phyloP scores from a whole-genome alignment of 805 yeast species.

The Saturnispora galanensis region DNA sequence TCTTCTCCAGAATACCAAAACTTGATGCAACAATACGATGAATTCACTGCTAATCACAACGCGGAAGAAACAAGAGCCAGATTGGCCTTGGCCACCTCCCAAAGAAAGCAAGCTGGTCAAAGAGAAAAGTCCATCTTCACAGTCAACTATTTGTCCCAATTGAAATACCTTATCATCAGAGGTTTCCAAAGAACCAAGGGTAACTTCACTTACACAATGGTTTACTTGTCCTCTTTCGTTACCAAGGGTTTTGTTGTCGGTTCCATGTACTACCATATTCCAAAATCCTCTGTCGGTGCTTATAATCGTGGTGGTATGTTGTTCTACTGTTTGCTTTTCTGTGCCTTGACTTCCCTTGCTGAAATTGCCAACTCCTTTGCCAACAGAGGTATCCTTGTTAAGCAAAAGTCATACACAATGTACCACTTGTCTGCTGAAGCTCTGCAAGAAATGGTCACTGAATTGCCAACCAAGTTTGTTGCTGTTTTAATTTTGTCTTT shows the following conservation, averaged over 20 bases:
- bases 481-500: slow-evolving; percentile 40
- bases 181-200: slow-evolving; percentile 51
- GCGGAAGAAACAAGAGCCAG: slow-evolving; percentile 32
- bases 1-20: slow-evolving; percentile 43
- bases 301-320: slow-evolving; percentile 54
- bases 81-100: slow-evolving; percentile 32
- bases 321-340: slow-evolving; percentile 50
- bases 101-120: slow-evolving; percentile 30
- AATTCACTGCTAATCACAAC: slow-evolving; percentile 28
- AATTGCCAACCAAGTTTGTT: slow-evolving; percentile 46
- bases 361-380: slow-evolving; percentile 53
- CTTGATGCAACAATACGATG: slow-evolving; percentile 30
- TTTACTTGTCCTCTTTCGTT: slow-evolving; percentile 43
- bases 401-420: slow-evolving; percentile 54
- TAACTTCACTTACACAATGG: slow-evolving; percentile 47
- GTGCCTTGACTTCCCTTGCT: slow-evolving; percentile 53
- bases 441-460: slow-evolving; percentile 49
- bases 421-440: slow-evolving; percentile 59
- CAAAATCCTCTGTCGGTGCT: slow-evolving; percentile 43
- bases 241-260: slow-evolving; percentile 53
- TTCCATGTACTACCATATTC: slow-evolving; percentile 47
- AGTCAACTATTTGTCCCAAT: slow-evolving; percentile 40
- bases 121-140: slow-evolving; percentile 28
- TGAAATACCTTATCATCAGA: slow-evolving; percentile 42
- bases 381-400: slow-evolving; percentile 51